phyloP scores from a whole-genome alignment of 1,284 basidiomycete species.

The Apiotrichum montevideense region DNA sequence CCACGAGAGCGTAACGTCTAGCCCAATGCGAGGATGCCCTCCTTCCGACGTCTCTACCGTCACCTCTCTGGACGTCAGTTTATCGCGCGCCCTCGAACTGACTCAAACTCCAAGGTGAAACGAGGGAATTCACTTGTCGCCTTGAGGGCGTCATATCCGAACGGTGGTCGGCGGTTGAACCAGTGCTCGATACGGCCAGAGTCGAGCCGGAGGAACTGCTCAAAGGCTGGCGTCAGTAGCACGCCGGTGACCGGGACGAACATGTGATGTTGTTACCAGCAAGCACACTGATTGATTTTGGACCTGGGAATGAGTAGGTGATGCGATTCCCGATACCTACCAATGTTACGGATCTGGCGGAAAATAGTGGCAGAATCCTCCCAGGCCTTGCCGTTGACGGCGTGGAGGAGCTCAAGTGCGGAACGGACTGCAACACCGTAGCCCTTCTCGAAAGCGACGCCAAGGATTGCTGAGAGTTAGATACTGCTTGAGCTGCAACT shows the following conservation, averaged over 20 bases:
- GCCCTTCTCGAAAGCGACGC: conserved; percentile 21
- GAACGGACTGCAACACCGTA: conserved; percentile 25
- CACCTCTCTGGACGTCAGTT: neutral
- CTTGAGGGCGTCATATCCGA: conserved; percentile 20
- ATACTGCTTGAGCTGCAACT: neutral
- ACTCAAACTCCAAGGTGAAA: conserved; percentile 19
- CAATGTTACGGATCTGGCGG: conserved; percentile 36
- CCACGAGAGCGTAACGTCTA: conserved; percentile 1
- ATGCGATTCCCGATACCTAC: neutral
- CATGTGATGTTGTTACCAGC: conserved; percentile 19
- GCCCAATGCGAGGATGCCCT: conserved; percentile 3
- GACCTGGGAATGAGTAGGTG: conserved; percentile 11
- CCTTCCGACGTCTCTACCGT: conserved; percentile 2
- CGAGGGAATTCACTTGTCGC: conserved; percentile 17
- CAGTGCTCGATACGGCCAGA: conserved; percentile 21
- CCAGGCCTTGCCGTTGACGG: conserved; percentile 42
- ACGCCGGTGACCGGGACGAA: conserved; percentile 9
- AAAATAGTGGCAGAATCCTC: conserved; percentile 37
- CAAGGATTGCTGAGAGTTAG: conserved; percentile 28
- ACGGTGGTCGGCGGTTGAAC: conserved; percentile 23
- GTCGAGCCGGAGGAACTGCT: conserved; percentile 17
- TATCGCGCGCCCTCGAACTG: neutral
- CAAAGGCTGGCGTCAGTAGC: conserved; percentile 17
- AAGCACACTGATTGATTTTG: conserved; percentile 36
- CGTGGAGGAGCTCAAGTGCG: conserved; percentile 31